These are phyloP conservation scores for Xanthoconium purpureum DNA, from an alignment of 768 basidiomycete genomes.

Conservation along the genomic window DNA sequence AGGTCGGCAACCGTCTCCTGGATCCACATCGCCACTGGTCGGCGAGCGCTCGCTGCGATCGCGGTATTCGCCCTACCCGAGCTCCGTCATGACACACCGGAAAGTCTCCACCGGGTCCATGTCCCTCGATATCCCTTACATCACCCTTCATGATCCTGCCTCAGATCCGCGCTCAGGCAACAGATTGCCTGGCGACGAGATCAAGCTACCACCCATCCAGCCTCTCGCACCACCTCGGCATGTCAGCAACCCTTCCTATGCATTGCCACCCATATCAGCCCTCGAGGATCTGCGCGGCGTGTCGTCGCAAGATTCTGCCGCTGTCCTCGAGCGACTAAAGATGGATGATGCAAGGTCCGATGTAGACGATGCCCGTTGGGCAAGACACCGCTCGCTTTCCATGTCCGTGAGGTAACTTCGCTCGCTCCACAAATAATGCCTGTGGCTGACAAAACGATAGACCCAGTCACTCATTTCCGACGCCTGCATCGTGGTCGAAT, in stretches of 20 bases:
- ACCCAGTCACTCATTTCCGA: conserved; percentile 16
- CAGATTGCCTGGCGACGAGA: conserved; percentile 34
- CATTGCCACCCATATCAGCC: conserved; percentile 66
- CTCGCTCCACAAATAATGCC: not conserved
- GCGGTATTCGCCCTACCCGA: conserved; percentile 49
- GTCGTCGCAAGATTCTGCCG: conserved; percentile 53
- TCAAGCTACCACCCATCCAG: conserved; percentile 42
- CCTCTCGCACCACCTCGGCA: conserved; percentile 30
- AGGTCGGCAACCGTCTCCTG: conserved; percentile 25
- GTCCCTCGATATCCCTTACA: conserved; percentile 35
- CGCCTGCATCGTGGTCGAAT: conserved; percentile 26
- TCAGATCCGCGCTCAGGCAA: conserved; percentile 24
- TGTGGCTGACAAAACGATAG: conserved; percentile 11
- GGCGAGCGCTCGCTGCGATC: conserved; percentile 24
- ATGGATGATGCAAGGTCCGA: conserved; percentile 43
- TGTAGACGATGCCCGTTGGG: conserved; percentile 29
- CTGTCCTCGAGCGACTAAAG: conserved; percentile 62
- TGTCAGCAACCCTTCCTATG: conserved; percentile 41
- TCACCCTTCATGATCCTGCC: conserved; percentile 31
- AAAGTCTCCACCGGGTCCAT: conserved; percentile 29
- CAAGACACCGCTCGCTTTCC: conserved; percentile 44
- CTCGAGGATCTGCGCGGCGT: conserved; percentile 61
- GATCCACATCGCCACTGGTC: conserved; percentile 23
- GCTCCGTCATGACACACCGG: conserved; percentile 22
- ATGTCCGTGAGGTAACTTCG: conserved; percentile 34